Evolutionary conservation across 345 rosid species (phyloP), one percentile per base, ranked within the genome.

Genomic region (Garcia nutans): DNA sequence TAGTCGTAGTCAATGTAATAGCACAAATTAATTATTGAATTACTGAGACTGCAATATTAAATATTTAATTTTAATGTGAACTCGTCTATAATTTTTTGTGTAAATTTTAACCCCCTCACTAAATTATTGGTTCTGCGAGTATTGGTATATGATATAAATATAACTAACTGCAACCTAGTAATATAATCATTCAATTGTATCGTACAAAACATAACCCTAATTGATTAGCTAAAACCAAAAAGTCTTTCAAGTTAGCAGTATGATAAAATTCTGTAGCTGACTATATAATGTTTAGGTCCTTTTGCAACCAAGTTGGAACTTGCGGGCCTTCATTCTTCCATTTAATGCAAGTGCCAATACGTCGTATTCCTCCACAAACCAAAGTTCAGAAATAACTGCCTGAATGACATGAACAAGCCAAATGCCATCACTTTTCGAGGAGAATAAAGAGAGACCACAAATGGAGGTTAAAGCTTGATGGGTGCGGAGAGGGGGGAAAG

Each of bases 291-390:
- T 86, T 77, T 58, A 85, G 67, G 77, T 66, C 62, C 61, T 44
- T 20, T 79, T 56, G 81, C 96, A 91, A 66, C 85, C 87, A 2
- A 91, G 80, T 20, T 74, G 82, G 79, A 87, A 88, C 44, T 80
- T 84, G 66, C 87, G 87, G 65, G 78, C 84, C 73, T 91, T 89
- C 93, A 86, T 88, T 81, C 85, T 86, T 72, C 97, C 94, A 56
- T 88, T 82, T 80, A 91, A 52, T 28, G 96, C 97, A 13, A 93
- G 96, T 22, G 97, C 96, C 72, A 93, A 72, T 12, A 89, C 83
- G 62, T 93, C 94, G 19, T 79, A 80, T 74, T 93, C 96, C 84
- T 91, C 94, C 57, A 92, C 94, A 42, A 87, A 88, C 94, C 94
- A 91, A 26, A 93, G 84, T 79, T 93, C 93, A 37, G 93, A 88